A percentile compares a stretch with the other conserved stretches of the same genome.
phyloP scores from a whole-genome alignment of 2,329 filamentous ascomycete species.

The Metarhizium anisopliae region DNA sequence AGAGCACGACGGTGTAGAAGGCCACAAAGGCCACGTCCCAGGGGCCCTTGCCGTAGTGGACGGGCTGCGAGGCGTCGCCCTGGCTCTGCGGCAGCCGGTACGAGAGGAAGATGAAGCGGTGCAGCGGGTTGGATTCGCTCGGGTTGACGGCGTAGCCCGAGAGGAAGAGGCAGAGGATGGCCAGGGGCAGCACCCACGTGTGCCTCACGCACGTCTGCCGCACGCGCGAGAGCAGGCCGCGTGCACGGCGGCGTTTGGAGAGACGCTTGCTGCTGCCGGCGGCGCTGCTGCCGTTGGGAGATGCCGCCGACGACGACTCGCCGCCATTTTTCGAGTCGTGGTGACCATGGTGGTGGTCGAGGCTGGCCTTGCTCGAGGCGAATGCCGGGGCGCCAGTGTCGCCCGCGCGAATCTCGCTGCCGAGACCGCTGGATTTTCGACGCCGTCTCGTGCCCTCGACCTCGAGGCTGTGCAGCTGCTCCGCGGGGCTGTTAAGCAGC shows the following conservation, averaged over 20 bases:
- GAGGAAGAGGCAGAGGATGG: constrained; percentile 55
- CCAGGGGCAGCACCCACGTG: constrained; percentile 57
- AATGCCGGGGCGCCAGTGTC: constrained; percentile 48
- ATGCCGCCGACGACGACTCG: constrained; percentile 5
- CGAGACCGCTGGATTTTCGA: constrained; percentile 48
- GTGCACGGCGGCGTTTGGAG: constrained; percentile 47
- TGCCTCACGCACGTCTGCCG: constrained; percentile 51
- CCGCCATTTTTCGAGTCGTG: not conserved
- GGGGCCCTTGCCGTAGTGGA: constrained; percentile 80
- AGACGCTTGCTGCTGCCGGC: constrained; percentile 27
- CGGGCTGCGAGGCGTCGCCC: constrained; percentile 30
- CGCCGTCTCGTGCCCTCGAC: constrained; percentile 34
- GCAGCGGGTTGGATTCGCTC: constrained; percentile 65
- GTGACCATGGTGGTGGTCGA: constrained; percentile 14
- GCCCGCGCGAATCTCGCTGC: constrained; percentile 42
- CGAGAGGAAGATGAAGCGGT: constrained; percentile 80
- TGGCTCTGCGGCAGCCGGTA: constrained; percentile 56
- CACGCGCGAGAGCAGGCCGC: constrained; percentile 35
- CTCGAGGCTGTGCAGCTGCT: constrained; percentile 36
- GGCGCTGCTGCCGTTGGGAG: constrained; percentile 14
- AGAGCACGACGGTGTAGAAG: constrained; percentile 85
- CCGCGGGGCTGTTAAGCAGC: constrained; percentile 40
- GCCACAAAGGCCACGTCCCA: constrained; percentile 79
- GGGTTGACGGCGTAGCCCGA: constrained; percentile 68
- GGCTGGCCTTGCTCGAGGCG: constrained; percentile 41